Evolutionary conservation across 495 filamentous ascomycete species (phyloP), one percentile per base, ranked within the genome.

Genomic region (Hypoxylon trugodes): DNA sequence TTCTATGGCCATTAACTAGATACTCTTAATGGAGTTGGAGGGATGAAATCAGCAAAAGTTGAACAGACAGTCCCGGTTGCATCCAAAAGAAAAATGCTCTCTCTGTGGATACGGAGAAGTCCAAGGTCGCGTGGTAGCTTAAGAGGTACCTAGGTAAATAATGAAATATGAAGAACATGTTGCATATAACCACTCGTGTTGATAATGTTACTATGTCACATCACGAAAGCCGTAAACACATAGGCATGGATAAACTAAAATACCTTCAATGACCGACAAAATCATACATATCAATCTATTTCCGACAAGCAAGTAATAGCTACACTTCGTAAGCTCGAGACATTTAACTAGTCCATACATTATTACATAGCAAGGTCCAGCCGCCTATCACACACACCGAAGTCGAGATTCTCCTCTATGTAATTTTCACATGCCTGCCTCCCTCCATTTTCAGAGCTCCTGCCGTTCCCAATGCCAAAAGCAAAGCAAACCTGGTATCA

Each of bases 401-500:
- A 32, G 15, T 7, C 15, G 24, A 22, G 19, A 30, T 5, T 5
- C 28, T 30, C 43, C 25, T 47, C 25, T 12, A 47, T 33, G 8
- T 48, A 32, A 16, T 12, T 30, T 9, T 26, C 33, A 48, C 26
- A 22, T 28, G 12, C 1, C n/a, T 15, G 4, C 7, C 26, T 28
- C 46, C 9, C 2, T 22, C 32, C 37, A 16, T 48, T 53, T 54
- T 41, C 28, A 24, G 18, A 30, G 19, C 37, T 16, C 16, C 52
- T 24, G 40, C 40, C 35, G 32, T 42, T 32, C 5, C 37, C 52
- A 58, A 66, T 56, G 56, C 54, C 28, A 13, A 66, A 50, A 66
- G 50, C 21, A 66, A 66, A 61, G 54, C 63, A 66, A 66, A 65
- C 52, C 50, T 66, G 63, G 63, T 66, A 66, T 66, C 63, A 66